Conservation (phyloP, 148 eudicot species). For the Euryodendron excelsum region DNA sequence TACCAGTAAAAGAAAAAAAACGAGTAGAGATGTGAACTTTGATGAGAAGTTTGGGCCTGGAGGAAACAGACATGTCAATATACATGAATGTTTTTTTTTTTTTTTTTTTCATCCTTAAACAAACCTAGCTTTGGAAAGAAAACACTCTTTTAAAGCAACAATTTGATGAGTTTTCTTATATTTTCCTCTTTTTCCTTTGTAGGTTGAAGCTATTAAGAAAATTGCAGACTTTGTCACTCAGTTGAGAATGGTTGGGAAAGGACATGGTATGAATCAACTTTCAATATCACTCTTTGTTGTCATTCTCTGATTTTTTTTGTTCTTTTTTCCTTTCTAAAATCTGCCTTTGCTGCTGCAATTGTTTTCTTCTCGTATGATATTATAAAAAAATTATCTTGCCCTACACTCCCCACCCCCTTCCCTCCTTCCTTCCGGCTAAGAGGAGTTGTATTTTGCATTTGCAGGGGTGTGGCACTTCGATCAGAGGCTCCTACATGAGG, state of each 20-base stretch:
- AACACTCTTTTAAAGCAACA: neutral
- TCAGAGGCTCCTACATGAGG: conserved; percentile 60
- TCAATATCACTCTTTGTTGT: neutral
- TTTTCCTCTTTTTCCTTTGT: neutral
- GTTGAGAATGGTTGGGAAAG: conserved; percentile 74
- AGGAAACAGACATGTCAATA: too few relatives aligned
- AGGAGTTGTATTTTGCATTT: conserved; percentile 6
- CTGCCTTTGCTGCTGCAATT: neutral
- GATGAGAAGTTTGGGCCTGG: too few relatives aligned
- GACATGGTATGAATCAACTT: conserved; percentile 56
- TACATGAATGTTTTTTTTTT: too few relatives aligned
- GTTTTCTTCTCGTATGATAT: neutral
- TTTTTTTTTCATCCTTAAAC: neutral
- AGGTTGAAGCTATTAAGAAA: conserved; percentile 86
- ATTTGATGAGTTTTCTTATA: neutral
- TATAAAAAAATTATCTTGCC: neutral
- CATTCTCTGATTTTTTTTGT: neutral
- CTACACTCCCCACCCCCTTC: too few relatives aligned
- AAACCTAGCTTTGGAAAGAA: neutral
- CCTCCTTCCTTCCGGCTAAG: too few relatives aligned
- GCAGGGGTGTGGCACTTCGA: conserved; percentile 95
- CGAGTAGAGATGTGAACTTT: too few relatives aligned
- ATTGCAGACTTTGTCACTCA: conserved; percentile 75
- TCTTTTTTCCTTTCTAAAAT: neutral
- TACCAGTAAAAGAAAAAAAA: too few relatives aligned